phyloP scores from a whole-genome alignment of 164 flowering plant species.

The Vitis riparia region DNA sequence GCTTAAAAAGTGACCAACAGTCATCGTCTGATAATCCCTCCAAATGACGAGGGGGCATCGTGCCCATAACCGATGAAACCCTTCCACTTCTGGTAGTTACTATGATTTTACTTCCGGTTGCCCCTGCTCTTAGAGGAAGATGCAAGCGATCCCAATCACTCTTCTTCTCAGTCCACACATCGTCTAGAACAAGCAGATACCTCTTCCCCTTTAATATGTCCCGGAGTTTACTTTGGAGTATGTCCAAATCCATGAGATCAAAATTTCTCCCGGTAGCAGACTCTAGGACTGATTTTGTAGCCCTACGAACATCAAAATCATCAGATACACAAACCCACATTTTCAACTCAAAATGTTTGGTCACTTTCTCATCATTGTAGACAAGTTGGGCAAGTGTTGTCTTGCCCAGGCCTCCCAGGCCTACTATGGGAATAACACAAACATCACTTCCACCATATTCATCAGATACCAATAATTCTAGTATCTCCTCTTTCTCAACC shows the following conservation, averaged over 20 bases:
- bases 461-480: background rate
- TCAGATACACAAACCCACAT: constrained; percentile 9
- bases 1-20: constrained; percentile 2
- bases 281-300: background rate
- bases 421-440: background rate
- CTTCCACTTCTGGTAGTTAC: background rate
- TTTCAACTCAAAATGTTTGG: background rate
- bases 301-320: constrained; percentile 1
- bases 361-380: background rate
- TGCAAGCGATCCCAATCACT: background rate
- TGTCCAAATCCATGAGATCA: background rate
- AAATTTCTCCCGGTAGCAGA: background rate
- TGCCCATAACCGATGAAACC: background rate
- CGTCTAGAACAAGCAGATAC: constrained; percentile 7
- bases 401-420: constrained; percentile 4
- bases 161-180: background rate
- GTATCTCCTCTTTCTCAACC: background rate
- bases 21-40: background rate
- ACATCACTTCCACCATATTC: background rate
- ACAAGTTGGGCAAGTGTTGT: constrained; percentile 6
- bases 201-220: background rate
- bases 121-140: background rate
- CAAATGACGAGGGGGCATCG: background rate
- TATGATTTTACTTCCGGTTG: background rate
- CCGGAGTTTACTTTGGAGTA: background rate